These are phyloP conservation scores for Zymoseptoria pseudotritici DNA, from an alignment of 2,329 filamentous ascomycete genomes.

Conservation along the genomic window DNA sequence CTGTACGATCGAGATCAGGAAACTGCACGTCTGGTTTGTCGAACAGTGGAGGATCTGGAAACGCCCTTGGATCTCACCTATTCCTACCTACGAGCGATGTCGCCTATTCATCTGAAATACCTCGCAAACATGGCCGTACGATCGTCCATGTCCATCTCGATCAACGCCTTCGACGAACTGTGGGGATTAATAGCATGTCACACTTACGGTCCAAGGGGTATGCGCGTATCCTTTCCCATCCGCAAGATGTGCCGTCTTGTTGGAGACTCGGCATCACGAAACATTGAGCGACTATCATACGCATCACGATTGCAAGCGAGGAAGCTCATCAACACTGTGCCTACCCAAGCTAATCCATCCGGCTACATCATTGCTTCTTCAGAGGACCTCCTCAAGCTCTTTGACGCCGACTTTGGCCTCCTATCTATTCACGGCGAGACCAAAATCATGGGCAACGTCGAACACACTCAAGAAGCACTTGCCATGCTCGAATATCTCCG, in stretches of 20 bases:
- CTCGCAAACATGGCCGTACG: slow-evolving; percentile 81
- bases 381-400: slow-evolving; percentile 73
- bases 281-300: slow-evolving; percentile 82
- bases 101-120: slow-evolving; percentile 83
- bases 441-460: slow-evolving; percentile 68
- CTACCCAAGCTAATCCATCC: slow-evolving; percentile 72
- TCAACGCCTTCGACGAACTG: slow-evolving; percentile 75
- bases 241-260: slow-evolving; percentile 86
- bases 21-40: slow-evolving; percentile 75
- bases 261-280: slow-evolving; percentile 76
- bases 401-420: slow-evolving; percentile 80
- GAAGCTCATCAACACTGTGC: slow-evolving; percentile 79
- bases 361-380: slow-evolving; percentile 88
- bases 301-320: slow-evolving; percentile 75
- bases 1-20: slow-evolving; percentile 77
- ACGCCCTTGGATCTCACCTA: slow-evolving; percentile 75
- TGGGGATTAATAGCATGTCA: slow-evolving; percentile 89
- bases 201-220: slow-evolving; percentile 66
- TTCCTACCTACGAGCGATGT: slow-evolving; percentile 80
- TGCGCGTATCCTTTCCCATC: slow-evolving; percentile 88
- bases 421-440: slow-evolving; percentile 83
- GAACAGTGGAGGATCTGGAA: slow-evolving; percentile 64
- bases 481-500: slow-evolving; percentile 79
- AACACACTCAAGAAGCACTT: slow-evolving; percentile 73
- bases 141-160: slow-evolving; percentile 92